Conservation (phyloP, 176 grass and related monocot genomes). For the Phyllostachys edulis region DNA sequence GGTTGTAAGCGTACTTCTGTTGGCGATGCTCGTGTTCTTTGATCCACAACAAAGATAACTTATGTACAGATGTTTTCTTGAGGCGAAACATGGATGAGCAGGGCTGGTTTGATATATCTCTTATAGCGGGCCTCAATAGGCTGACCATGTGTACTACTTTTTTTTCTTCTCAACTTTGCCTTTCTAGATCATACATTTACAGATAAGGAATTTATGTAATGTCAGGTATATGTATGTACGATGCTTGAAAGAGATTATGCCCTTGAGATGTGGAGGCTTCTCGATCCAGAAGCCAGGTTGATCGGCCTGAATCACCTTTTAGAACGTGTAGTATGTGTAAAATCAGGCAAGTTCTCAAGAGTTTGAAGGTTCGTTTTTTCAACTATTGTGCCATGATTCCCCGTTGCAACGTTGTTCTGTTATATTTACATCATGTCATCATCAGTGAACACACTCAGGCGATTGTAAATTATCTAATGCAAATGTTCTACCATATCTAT, state of each 20-base stretch:
- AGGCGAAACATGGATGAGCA: conserved; percentile 80
- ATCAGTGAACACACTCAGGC: background rate
- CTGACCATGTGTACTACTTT: conserved; percentile 29
- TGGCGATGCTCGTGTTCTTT: conserved; percentile 30
- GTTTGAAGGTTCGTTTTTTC: background rate
- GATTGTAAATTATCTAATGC: background rate
- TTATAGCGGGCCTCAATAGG: conserved; percentile 89
- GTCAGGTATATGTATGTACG: conserved; percentile 97
- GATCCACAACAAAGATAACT: conserved; percentile 74
- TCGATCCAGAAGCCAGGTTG: conserved; percentile 82
- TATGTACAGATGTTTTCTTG: conserved; percentile 80
- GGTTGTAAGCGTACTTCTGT: background rate
- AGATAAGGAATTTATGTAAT: background rate
- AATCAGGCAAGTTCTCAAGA: conserved; percentile 64
- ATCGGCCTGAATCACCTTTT: conserved; percentile 66
- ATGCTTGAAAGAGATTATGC: conserved; percentile 98
- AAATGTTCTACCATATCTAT: background rate
- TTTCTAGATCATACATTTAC: background rate
- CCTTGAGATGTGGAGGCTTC: conserved; percentile 98
- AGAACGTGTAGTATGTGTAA: conserved; percentile 81
- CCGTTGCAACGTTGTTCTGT: background rate
- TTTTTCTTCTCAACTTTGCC: background rate
- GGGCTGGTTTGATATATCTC: conserved; percentile 78
- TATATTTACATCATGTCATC: conserved; percentile 18
- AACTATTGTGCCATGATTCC: conserved; percentile 20